phyloP scores from a whole-genome alignment of 140 eudicot genomes.

The Flaveria floridana region DNA sequence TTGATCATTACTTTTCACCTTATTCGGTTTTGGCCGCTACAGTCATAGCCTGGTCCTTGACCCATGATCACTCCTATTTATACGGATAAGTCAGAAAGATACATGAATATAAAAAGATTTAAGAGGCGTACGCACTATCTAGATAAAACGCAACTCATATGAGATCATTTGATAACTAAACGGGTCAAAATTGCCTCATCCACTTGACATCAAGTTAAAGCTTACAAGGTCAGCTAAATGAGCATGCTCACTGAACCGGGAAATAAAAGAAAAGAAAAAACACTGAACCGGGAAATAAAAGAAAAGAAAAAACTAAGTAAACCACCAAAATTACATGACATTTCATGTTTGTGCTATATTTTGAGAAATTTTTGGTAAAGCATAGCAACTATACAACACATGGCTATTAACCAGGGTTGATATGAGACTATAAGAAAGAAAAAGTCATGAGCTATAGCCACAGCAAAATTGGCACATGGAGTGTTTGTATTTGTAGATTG shows the following conservation, averaged over 20 bases:
- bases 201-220: neutral
- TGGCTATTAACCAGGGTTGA: conserved; percentile 31
- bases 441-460: conserved; percentile 24
- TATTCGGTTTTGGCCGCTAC: too few relatives aligned
- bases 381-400: conserved; percentile 29
- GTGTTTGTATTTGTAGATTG: conserved; percentile 17
- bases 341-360: conserved; percentile 19
- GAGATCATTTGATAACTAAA: neutral
- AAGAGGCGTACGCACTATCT: too few relatives aligned
- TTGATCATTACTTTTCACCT: too few relatives aligned
- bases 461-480: conserved; percentile 33
- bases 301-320: neutral
- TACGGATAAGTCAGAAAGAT: too few relatives aligned
- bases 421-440: conserved; percentile 16
- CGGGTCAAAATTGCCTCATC: neutral
- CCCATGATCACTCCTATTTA: too few relatives aligned
- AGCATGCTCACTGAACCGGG: neutral
- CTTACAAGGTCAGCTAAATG: neutral
- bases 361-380: conserved; percentile 20
- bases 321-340: conserved; percentile 12
- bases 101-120: too few relatives aligned
- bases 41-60: too few relatives aligned
- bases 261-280: neutral
- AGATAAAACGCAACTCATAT: neutral
- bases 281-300: neutral